Base-by-base conservation (phyloP, 129 eudicot genomes). In the Flaveria bidentis region DNA sequence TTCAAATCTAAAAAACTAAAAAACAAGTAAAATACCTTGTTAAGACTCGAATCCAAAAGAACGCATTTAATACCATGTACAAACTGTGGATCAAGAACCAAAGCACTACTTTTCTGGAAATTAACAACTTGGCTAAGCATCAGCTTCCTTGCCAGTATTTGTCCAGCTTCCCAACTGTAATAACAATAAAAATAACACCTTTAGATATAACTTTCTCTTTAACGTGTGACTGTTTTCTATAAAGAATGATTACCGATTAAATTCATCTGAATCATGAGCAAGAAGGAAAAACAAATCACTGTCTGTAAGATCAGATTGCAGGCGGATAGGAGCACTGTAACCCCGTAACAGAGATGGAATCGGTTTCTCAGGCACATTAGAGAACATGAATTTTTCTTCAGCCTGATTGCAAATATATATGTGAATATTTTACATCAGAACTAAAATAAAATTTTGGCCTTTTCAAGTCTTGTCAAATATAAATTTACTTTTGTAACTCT, bases 161-260 rank as follows among this genome's bases (percentile, higher is more conserved):
- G 98, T 49, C 98, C 98, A 39, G 97, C 91, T 81, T 93, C 98
- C 98, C 98, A 93, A 61, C 98, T 93, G 74, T 78, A 68, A 69
- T 76, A 42, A 15, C 6, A 28, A 2, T 41, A 58, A 23, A 55
- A 55, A 17, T 14, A 28, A 2, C 4, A 25, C 49, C 28, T 25
- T 18, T 72, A 2, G 17, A 46, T 36, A 30, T 36, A 5, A 17
- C 2, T 14, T 0, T 69, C 44, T 30, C 1, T 13, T 69, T 13
- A 2, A 77, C 3, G 36, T 62, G 74, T 16, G 26, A 16, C 13
- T 47, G 12, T 28, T 36, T 23, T 28, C 61, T 15, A 26, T 81
- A 18, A 13, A 25, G 39, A 67, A 23, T 25, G 63, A 52, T 49
- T 89, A 91, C 98, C 96, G 91, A 76, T 94, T 94, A 75, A 94